Conservation (phyloP, 148 eudicot species). For the Heliamphora exappendiculata region DNA sequence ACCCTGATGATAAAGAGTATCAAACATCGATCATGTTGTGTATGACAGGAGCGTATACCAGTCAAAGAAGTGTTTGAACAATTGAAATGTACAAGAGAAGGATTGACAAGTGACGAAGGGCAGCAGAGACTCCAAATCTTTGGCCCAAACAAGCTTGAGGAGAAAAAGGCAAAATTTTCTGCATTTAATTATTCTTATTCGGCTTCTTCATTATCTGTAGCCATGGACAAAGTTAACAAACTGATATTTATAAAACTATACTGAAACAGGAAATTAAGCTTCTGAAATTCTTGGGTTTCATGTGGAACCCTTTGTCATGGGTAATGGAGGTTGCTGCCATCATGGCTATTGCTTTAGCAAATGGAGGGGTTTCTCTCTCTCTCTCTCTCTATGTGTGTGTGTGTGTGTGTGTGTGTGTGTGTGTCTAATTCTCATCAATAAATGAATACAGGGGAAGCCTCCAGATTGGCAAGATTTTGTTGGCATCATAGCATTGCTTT, state of each 20-base stretch:
- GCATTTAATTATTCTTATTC: background rate
- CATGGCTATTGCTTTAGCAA: conserved; percentile 75
- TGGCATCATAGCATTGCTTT: conserved; percentile 46
- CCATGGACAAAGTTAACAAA: background rate
- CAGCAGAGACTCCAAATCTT: conserved; percentile 39
- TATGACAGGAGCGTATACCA: conserved; percentile 51
- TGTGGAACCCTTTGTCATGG: conserved; percentile 93
- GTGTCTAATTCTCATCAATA: background rate
- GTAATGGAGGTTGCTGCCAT: conserved; percentile 80
- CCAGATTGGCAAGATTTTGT: conserved; percentile 84
- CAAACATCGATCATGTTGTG: conserved; percentile 9
- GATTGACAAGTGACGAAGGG: conserved; percentile 49
- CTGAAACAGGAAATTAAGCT: conserved; percentile 54
- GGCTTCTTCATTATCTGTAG: background rate
- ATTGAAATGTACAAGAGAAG: conserved; percentile 45
- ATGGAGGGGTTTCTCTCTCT: conserved; percentile 49
- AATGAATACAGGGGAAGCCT: conserved; percentile 49
- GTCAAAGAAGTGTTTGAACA: conserved; percentile 54
- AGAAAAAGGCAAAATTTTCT: conserved; percentile 45
- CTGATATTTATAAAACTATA: background rate
- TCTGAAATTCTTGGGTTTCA: conserved; percentile 63
- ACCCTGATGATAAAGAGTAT: background rate
- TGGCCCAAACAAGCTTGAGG: conserved; percentile 77
- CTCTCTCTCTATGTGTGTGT: background rate
- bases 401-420: background rate